Base-by-base conservation (phyloP, 257 asterid species). In the Buddleja alternifolia region DNA sequence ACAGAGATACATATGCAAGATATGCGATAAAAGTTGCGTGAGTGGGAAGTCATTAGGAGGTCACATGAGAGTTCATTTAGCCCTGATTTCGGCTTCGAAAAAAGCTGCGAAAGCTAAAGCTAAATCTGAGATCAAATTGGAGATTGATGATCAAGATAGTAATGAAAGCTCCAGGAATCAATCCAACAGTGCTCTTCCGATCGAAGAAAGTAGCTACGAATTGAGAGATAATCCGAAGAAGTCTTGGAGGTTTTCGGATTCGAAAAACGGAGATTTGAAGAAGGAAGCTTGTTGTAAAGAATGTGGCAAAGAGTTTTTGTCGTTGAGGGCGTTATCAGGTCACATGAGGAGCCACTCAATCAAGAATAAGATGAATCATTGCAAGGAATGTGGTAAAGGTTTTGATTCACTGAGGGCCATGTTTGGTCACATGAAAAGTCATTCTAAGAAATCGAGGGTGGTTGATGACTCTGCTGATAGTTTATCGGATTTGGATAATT, bases 41-140 rank as follows among this genome's bases (percentile, higher is more conserved):
- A 94, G 81, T 68, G 97, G 97, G 55, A 89, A 79, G 79, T 89
- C 99, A 32, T 67, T 94, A 81, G 97, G 99, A 10, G 97, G 99
- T 20, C 99, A 94, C 80, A 87, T 89, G 99, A 81, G 96, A 84
- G 47, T 79, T 60, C 99, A 94, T 75, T 67, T 86, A 17, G 78
- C 88, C 16, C 61, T 60, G 69, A 83, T 87, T 71, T 52, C 92
- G 50, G 92, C 97, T 71, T 82, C 90, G 6, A 90, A 71, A 65
- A 82, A 78, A 29, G 78, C 73, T 1, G 82, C 70, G 5, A 66
- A 77, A 50, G 66, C 11, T 16, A 60, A 78, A 71, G 58, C 58
- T 12, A 29, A 29, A 29, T 2, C 34, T 29, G 5, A 29, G 5
- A 5, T 5, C 5, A 29, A 29, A 29, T 29, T 5, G 2, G 76